A percentile compares a stretch with the other conserved stretches of the same genome.
These are phyloP conservation scores for Rhododendron griersonianum DNA, from an alignment of 148 eudicot genomes.

Conservation along the genomic window DNA sequence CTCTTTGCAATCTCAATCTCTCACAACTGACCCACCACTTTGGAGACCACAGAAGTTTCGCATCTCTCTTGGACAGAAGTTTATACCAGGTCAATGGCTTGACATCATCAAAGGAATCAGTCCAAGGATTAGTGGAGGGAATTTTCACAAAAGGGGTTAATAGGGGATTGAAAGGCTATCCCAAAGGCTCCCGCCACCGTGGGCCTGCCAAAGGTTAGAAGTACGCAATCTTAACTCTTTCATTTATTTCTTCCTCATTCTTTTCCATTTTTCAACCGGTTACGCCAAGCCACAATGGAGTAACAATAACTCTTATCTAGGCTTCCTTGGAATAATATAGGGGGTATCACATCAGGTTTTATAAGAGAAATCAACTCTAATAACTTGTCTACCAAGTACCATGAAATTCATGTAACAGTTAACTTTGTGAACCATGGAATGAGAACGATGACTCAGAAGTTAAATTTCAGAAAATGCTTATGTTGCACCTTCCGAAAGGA, in stretches of 20 bases:
- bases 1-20: neutral
- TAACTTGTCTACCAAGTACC: neutral
- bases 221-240: neutral
- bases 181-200: neutral
- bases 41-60: neutral
- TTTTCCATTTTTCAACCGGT: neutral
- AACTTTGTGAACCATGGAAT: neutral
- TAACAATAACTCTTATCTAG: neutral
- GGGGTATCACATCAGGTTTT: neutral
- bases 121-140: conserved; percentile 15
- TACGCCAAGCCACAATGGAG: neutral
- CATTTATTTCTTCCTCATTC: neutral
- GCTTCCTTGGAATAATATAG: neutral
- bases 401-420: neutral
- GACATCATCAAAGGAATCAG: conserved; percentile 9
- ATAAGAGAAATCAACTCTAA: neutral
- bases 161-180: neutral
- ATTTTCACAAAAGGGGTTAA: neutral
- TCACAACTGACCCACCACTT: neutral
- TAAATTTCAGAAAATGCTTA: conserved; percentile 23
- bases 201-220: neutral
- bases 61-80: neutral
- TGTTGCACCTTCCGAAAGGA: conserved; percentile 95
- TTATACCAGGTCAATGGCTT: neutral
- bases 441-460: neutral